phyloP scores from a whole-genome alignment of 2,329 filamentous ascomycete genomes.

The Cordyceps cicadae region DNA sequence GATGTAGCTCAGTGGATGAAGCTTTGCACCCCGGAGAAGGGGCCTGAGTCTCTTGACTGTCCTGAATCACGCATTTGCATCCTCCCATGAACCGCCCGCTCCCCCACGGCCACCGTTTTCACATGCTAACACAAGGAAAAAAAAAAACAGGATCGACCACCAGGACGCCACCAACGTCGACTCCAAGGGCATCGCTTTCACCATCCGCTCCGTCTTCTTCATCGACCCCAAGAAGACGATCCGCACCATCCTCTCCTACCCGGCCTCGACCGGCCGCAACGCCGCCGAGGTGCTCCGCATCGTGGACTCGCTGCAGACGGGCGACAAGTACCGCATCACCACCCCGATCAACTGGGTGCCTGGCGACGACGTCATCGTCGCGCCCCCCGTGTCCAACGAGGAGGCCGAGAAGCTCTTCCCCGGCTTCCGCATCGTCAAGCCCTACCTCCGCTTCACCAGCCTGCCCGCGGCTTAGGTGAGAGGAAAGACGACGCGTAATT shows the following conservation, averaged over 20 bases:
- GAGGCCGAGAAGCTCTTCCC: slow-evolving; percentile 86
- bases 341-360: slow-evolving; percentile 87
- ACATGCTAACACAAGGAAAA: not conserved
- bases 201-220: slow-evolving; percentile 89
- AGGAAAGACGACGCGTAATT: not conserved
- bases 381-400: slow-evolving; percentile 71
- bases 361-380: slow-evolving; percentile 88
- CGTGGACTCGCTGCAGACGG: slow-evolving; percentile 70
- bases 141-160: slow-evolving; percentile 55
- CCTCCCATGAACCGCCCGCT: not conserved
- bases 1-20: not conserved
- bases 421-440: slow-evolving; percentile 60
- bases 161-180: slow-evolving; percentile 77
- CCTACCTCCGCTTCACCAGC: slow-evolving; percentile 66
- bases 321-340: slow-evolving; percentile 80
- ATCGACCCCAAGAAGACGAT: slow-evolving; percentile 93
- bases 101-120: not conserved
- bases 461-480: slow-evolving; percentile 44
- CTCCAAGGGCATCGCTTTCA: slow-evolving; percentile 78
- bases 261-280: slow-evolving; percentile 81
- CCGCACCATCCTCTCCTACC: slow-evolving; percentile 86
- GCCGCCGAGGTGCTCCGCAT: slow-evolving; percentile 70
- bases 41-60: not conserved
- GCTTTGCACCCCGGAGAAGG: not conserved
- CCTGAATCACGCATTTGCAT: too few relatives aligned